Evolutionary conservation across 78 protist species (phyloP), one percentile per base, ranked within the genome.

Genomic region (Pelomyxa schiedti): DNA sequence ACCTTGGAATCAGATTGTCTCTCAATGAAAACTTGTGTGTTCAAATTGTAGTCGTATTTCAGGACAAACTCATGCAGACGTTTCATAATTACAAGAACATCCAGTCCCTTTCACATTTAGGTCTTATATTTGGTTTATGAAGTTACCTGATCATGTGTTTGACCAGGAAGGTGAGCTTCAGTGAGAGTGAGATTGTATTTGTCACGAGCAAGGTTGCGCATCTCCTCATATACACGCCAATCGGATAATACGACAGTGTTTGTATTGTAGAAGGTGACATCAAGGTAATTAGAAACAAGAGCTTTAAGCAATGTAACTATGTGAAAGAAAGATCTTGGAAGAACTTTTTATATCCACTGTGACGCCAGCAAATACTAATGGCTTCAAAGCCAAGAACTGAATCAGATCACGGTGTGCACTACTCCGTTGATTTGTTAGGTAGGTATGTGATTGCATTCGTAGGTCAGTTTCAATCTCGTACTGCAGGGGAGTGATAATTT

Each of bases 211-310:
- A 94, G 74, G 43, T 47, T 89, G 39, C 92, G 79, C 96, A 95
- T 94, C 64, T 92, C 94, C 0, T 74, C 89, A 87, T 95, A 95
- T n/a, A 90, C 87, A 42, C 77, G 58, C 97, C 97, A 95, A 74
- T 94, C 94, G 39, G 80, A 78, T n/a, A 88, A 87, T 1, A 86
- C 58, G 6, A 95, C 84, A 0, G 97, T 83, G 39, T 89, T 94
- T n/a, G 93, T 77, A 82, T 94, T 88, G 86, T 95, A 95, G 86
- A 95, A 95, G 9, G 90, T 89, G 6, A 42, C 2, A 70, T 92
- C 93, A 35, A 95, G 84, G 75, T 90, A 90, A 76, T 80, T 82
- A 5, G 39, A 68, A 40, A 94, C 91, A 4, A 77, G 24, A 6
- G 76, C 41, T 24, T 16, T 67, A 22, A 29, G 38, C 24, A 38